Evolutionary conservation across 192 early-diverging fungal genomes (phyloP).

Genomic region (Diversispora epigaea): DNA sequence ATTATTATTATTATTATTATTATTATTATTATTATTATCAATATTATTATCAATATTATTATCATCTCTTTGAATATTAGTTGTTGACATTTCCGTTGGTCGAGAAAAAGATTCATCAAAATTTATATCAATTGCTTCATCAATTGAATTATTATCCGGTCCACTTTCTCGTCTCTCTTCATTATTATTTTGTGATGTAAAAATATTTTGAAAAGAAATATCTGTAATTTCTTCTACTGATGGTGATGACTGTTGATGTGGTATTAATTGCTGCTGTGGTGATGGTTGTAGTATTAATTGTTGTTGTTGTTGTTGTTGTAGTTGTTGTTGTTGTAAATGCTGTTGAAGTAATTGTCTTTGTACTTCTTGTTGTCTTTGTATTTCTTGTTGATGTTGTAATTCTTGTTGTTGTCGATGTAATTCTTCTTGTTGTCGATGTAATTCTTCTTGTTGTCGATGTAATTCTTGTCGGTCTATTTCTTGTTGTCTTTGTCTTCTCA

Average conservation of each 20-base stretch:
- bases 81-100: neutral
- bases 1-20: slow-evolving; percentile 1
- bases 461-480: neutral
- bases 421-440: neutral
- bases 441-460: neutral
- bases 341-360: neutral
- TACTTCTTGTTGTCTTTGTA: neutral
- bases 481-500: no score
- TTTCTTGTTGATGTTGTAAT: neutral
- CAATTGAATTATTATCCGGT: no score
- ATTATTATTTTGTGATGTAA: slow-evolving; percentile 10
- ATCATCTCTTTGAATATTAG: neutral
- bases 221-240: neutral
- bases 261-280: no score
- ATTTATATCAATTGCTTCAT: neutral
- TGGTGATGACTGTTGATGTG: no score
- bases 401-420: no score
- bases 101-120: neutral
- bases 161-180: neutral
- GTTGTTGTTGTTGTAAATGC: no score
- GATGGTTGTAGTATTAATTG: neutral
- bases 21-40: slow-evolving; percentile 13
- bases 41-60: slow-evolving; percentile 2
- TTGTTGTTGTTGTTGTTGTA: neutral
- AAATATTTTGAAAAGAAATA: neutral